Percentiles rank a stretch among this genome's conserved stretches.
Conservation (phyloP, 257 asterid species). For the Solanum microdontum region DNA sequence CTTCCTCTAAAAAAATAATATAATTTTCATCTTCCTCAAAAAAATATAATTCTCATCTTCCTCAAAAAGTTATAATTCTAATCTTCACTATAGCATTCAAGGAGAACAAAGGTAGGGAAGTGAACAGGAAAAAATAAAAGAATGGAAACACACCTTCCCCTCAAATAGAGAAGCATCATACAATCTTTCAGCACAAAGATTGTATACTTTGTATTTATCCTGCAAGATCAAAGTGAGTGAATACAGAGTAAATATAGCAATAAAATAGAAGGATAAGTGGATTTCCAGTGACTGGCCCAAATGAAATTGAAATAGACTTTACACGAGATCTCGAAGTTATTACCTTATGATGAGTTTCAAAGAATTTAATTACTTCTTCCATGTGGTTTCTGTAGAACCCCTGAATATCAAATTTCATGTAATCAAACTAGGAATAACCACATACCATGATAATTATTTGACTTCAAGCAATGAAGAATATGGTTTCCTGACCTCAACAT, state of each 20-base stretch:
- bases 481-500: slow-evolving; percentile 67
- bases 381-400: slow-evolving; percentile 97
- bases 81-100: neutral
- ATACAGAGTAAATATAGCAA: neutral
- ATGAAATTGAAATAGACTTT: neutral
- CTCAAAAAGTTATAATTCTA: neutral
- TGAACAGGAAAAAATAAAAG: neutral
- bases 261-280: neutral
- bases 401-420: slow-evolving; percentile 30
- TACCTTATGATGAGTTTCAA: slow-evolving; percentile 97
- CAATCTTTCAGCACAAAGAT: slow-evolving; percentile 97
- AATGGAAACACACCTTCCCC: slow-evolving; percentile 65
- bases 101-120: neutral
- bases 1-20: neutral
- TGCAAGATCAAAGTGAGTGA: slow-evolving; percentile 29
- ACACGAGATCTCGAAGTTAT: neutral
- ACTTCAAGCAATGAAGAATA: neutral
- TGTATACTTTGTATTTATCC: slow-evolving; percentile 96
- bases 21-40: neutral
- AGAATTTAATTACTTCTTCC: slow-evolving; percentile 97
- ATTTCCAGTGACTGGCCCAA: neutral
- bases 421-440: slow-evolving; percentile 9
- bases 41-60: neutral
- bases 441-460: neutral
- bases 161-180: slow-evolving; percentile 90